These are phyloP conservation scores for Didymella sp. DNA, from an alignment of 2,329 filamentous ascomycete species.

Conservation along the genomic window DNA sequence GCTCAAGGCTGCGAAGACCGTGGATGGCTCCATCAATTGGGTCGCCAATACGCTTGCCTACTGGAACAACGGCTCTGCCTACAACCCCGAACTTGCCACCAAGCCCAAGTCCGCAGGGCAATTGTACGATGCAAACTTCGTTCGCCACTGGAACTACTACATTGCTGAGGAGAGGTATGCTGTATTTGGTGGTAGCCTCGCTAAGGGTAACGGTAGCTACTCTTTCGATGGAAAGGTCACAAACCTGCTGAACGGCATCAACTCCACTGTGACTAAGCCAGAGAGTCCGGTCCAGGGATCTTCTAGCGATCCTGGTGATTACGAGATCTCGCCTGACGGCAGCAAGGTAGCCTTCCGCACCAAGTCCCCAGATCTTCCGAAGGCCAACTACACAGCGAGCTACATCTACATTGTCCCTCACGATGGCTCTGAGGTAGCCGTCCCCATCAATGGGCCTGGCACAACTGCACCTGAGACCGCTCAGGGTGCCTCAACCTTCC, in stretches of 20 bases:
- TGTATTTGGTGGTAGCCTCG: conserved; percentile 74
- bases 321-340: conserved; percentile 72
- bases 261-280: conserved; percentile 58
- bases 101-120: conserved; percentile 69
- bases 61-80: conserved; percentile 69
- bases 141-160: conserved; percentile 83
- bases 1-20: conserved; percentile 55
- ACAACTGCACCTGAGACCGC: conserved; percentile 44
- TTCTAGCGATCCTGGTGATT: conserved; percentile 79
- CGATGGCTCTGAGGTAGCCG: conserved; percentile 60
- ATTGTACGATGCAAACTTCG: conserved; percentile 76
- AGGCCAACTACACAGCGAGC: conserved; percentile 79
- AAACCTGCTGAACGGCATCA: conserved; percentile 68
- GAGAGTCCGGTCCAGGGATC: conserved; percentile 72
- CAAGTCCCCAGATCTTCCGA: conserved; percentile 74
- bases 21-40: conserved; percentile 53
- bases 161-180: conserved; percentile 71
- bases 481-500: conserved; percentile 70
- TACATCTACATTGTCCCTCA: conserved; percentile 80
- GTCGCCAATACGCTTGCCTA: conserved; percentile 67
- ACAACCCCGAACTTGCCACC: conserved; percentile 67
- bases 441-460: conserved; percentile 44
- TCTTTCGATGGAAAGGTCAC: conserved; percentile 40
- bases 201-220: conserved; percentile 42
- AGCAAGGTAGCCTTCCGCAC: conserved; percentile 73